Percentiles rank a stretch among this genome's conserved stretches.
Conservation (phyloP, 768 basidiomycete species). For the Tulasnella sp. region DNA sequence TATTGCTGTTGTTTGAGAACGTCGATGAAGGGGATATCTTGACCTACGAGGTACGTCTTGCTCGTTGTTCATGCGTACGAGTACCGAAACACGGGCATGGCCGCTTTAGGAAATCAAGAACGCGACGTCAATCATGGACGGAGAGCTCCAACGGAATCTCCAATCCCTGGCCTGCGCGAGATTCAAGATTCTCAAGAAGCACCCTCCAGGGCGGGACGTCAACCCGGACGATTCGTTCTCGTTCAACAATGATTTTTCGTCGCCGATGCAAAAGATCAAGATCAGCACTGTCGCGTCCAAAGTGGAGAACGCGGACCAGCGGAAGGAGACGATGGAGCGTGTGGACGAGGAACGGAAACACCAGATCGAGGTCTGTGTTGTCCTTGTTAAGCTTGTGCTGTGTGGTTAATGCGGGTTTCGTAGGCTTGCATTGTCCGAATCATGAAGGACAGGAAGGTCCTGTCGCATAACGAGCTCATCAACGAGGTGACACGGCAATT, state of each 20-base stretch:
- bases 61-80: neutral
- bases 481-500: conserved; percentile 86
- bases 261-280: conserved; percentile 81
- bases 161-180: conserved; percentile 95
- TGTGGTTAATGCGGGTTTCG: neutral
- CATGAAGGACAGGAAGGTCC: conserved; percentile 90
- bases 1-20: conserved; percentile 78
- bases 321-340: conserved; percentile 78
- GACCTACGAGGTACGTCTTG: conserved; percentile 52
- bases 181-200: conserved; percentile 82
- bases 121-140: conserved; percentile 58
- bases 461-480: conserved; percentile 79
- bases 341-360: conserved; percentile 86
- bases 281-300: conserved; percentile 80
- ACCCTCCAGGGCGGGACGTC: conserved; percentile 78
- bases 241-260: conserved; percentile 74
- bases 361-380: conserved; percentile 63
- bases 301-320: conserved; percentile 75
- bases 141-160: conserved; percentile 78
- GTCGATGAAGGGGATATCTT: conserved; percentile 53
- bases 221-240: conserved; percentile 65
- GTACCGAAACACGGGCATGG: neutral
- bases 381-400: neutral
- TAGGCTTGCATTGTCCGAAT: conserved; percentile 95
- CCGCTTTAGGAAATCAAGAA: conserved; percentile 65